Evolutionary conservation across 2,329 filamentous ascomycete genomes (phyloP).

Genomic region (Fusarium denticulatum): DNA sequence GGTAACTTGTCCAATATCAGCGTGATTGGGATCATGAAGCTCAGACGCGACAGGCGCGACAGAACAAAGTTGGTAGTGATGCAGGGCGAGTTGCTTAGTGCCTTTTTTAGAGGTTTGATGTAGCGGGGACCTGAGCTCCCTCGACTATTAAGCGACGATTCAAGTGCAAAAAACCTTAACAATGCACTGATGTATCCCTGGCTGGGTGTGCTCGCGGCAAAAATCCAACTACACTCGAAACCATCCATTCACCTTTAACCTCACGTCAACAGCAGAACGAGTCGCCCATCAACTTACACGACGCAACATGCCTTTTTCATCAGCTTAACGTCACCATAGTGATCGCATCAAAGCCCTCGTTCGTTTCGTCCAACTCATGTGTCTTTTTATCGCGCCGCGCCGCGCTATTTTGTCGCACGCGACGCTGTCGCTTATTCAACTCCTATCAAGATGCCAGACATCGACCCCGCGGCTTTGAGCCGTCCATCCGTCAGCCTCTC

Average conservation of each 20-base stretch:
- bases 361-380: conserved; percentile 57
- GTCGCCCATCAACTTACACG: conserved; percentile 52
- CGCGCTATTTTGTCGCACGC: conserved; percentile 59
- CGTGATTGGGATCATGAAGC: conserved; percentile 12
- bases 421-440: conserved; percentile 51
- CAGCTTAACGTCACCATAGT: conserved; percentile 50
- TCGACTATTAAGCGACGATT: accelerated
- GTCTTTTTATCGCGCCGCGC: conserved; percentile 54
- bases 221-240: conserved; percentile 50
- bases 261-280: conserved; percentile 41
- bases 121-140: conserved; percentile 28
- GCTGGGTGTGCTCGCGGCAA: conserved; percentile 46
- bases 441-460: conserved; percentile 68
- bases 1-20: background rate
- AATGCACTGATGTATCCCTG: conserved; percentile 30
- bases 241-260: conserved; percentile 41
- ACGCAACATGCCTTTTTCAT: conserved; percentile 58
- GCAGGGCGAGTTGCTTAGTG: conserved; percentile 31
- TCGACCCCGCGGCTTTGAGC: conserved; percentile 75
- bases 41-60: conserved; percentile 45
- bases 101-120: conserved; percentile 15
- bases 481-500: conserved; percentile 67
- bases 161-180: conserved; percentile 43
- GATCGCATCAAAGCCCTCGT: conserved; percentile 55
- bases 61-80: conserved; percentile 32